Evolutionary conservation across 768 basidiomycete species (phyloP).

Genomic region (Podaxis sp.): DNA sequence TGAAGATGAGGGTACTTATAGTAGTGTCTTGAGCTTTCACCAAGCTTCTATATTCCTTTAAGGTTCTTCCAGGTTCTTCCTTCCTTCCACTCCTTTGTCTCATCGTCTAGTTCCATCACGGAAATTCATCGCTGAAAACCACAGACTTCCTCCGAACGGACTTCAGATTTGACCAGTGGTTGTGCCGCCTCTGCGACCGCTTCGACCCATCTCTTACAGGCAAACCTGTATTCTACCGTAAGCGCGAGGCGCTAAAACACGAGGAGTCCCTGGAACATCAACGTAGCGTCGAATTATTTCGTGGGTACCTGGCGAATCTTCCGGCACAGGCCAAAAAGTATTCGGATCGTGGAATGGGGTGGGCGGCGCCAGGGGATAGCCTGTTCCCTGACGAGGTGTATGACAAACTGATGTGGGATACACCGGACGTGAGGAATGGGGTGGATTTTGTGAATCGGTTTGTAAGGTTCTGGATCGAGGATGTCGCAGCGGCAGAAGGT

Average conservation of each 20-base stretch:
- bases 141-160: slow-evolving; percentile 11
- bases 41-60: neutral
- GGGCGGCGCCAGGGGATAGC: neutral
- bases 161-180: slow-evolving; percentile 10
- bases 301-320: neutral
- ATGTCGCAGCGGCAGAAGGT: slow-evolving; percentile 1
- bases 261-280: slow-evolving; percentile 1
- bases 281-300: neutral
- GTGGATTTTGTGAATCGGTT: slow-evolving; percentile 9
- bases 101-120: neutral
- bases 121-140: neutral
- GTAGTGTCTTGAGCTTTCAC: neutral
- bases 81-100: neutral
- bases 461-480: slow-evolving; percentile 7
- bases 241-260: slow-evolving; percentile 1
- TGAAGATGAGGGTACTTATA: neutral
- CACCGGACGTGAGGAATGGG: neutral
- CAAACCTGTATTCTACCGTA: slow-evolving; percentile 2
- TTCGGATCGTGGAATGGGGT: neutral
- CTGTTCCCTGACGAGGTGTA: slow-evolving; percentile 8
- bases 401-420: neutral
- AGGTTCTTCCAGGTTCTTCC: neutral
- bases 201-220: neutral
- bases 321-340: neutral
- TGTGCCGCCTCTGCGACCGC: slow-evolving; percentile 11